phyloP scores from a whole-genome alignment of 345 rosid genomes.

The Hirschfeldia incana region DNA sequence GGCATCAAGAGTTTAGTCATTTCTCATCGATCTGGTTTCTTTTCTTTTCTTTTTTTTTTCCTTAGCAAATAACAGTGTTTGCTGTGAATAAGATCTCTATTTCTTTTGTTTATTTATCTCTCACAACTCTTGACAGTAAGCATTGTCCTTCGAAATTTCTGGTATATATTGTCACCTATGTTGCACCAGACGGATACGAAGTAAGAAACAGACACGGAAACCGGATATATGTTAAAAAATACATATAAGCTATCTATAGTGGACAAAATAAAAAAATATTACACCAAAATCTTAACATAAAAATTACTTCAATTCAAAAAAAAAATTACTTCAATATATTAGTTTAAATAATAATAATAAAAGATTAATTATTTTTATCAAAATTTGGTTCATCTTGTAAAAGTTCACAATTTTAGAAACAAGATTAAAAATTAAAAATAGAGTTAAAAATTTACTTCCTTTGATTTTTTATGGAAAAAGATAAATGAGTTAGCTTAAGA shows the following conservation, averaged over 20 bases:
- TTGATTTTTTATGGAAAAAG: background rate
- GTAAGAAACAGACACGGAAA: too few relatives aligned
- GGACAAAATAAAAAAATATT: too few relatives aligned
- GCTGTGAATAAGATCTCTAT: background rate
- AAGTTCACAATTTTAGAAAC: background rate
- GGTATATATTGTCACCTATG: background rate
- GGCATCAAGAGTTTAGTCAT: background rate
- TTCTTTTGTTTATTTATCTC: background rate
- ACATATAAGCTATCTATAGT: too few relatives aligned
- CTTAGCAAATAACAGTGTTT: background rate
- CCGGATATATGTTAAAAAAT: too few relatives aligned
- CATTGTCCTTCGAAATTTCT: background rate
- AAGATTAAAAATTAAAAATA: background rate
- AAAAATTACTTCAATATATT: background rate
- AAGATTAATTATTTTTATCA: background rate
- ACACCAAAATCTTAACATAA: too few relatives aligned
- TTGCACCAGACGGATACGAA: too few relatives aligned
- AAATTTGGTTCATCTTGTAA: background rate
- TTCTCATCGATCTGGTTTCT: background rate
- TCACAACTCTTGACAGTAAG: background rate
- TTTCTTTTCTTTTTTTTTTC: too few relatives aligned
- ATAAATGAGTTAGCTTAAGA: background rate
- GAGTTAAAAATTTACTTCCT: too few relatives aligned
- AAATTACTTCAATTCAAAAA: too few relatives aligned
- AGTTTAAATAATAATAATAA: too few relatives aligned